Base-by-base conservation (phyloP, 257 asterid genomes). In the Forsythia viridissima region DNA sequence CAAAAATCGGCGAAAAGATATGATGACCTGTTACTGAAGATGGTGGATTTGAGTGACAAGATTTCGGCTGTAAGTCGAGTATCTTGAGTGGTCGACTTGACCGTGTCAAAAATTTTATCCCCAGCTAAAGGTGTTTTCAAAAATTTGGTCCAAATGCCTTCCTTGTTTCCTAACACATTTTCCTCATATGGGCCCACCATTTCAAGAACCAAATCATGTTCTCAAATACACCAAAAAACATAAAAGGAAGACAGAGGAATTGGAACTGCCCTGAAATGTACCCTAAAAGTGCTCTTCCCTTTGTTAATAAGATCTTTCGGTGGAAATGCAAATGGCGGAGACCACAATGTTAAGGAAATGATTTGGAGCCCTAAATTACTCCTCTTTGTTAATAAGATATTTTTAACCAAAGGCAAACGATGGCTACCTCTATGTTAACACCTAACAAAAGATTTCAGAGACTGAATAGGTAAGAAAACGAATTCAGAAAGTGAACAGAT, bases 311-410 rank as follows among this genome's bases (percentile, higher is more conserved):
- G 75, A 82, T 72, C 76, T 71, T 61, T 38, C 72, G 40, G 30
- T 48, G 57, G 79, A 4, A 37, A 72, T n/a, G 57, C 36, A 67
- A 72, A 65, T 52, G 79, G 59, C 44, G 20, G 78, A 66, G 79
- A 37, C 12, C 21, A 55, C 71, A 12, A 46, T 65, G 42, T 66
- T 72, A 57, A 51, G 65, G 24, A 68, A 77, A 72, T n/a, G 30
- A 55, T 55, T n/a, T 55, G 30, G 66, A 73, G 24, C 41, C n/a
- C 43, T 65, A 44, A 44, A 18, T 71, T 37, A 55, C 80, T 71
- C 46, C 72, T 24, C 71, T 65, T 63, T 75, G 40, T 65, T 78
- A 70, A 46, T 68, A 65, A 77, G 55, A 40, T 48, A 39, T 44
- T 72, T 71, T 48, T 40, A 16, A 40, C 71, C 3, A 52, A 74